Evolutionary conservation across 106 monocot species (phyloP), one percentile per base, ranked within the genome.

Genomic region (Dendrobium huoshanense): DNA sequence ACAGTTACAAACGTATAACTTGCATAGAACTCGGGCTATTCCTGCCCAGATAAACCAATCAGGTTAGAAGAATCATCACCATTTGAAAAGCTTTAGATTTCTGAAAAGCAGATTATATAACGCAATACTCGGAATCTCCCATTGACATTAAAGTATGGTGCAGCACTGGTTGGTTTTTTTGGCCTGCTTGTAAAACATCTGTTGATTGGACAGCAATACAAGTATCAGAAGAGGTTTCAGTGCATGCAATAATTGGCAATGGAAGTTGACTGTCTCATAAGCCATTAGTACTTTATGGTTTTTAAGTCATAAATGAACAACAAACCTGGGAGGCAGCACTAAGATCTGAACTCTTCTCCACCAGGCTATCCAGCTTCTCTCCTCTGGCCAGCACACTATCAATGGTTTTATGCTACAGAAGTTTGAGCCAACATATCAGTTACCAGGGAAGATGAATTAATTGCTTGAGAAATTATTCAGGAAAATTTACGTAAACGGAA

Each of bases 271-370:
- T 56, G 56, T 56, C 19, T 56, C 56, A 0, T 17, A 15, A 19
- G 56, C 56, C 0, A 19, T 56, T 56, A 56, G 56, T 19, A 56
- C 56, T 11, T 56, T 11, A 56, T 56, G 13, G 13, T 15, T 56
- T 19, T 56, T 17, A 56, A 56, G 19, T 56, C 16, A 3, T 16
- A 19, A 56, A 19, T 56, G 19, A 56, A 56, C 13, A 56, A 17
- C 42, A 84, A 87, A 93, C 93, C 90, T 90, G 90, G 11, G 93
- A 93, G 18, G 90, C 88, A 78, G 93, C 87, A 81, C 93, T 93
- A n/a, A 93, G 84, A 87, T 93, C 93, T 72, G 93, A 93, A 65
- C 90, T 90, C 82, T 93, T 90, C 85, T 90, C 93, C n/a, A 93
- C 90, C 43, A 93, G 78, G 75, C 90, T 93, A 80, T 90, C 90